Evolutionary conservation across 2,329 filamentous ascomycete genomes (phyloP), one percentile per base, ranked within the genome.

Genomic region (Fragosphaeria purpurea): DNA sequence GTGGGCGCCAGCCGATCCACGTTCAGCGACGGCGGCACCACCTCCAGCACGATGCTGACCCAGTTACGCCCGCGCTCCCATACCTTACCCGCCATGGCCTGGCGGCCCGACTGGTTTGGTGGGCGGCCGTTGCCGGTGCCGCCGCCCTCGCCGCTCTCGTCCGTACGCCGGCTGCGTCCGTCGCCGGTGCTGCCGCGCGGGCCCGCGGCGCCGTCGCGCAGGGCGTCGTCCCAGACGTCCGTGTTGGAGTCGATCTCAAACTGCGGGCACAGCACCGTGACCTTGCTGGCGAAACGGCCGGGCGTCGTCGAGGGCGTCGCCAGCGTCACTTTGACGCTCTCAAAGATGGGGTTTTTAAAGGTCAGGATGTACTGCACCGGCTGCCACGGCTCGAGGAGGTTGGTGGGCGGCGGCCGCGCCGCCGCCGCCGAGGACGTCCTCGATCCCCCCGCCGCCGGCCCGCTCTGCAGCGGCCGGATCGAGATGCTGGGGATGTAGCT

Each of bases 241-340:
- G 88, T 93, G 65, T 95, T 96, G 52, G 91, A 88, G 55, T 90
- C 91, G 43, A 98, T 84, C 46, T 93, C 87, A 65, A 98, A 97
- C 59, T 95, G 83, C 0, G 93, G 93, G 61, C 91, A 98, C 1
- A 98, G 75, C 11, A 98, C 84, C 0, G 93, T 98, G 53, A 98
- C 88, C 60, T 80, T 85, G 50, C 84, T 86, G 1, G 79, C 75
- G 60, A 90, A 86, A 7, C 81, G 76, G 4, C 88, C 88, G 0
- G 88, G 87, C 0, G 88, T 94, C 8, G 76, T 76, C 31, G 83
- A 79, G 0, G 91, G 88, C 0, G 90, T 94, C 5, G 89, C 91
- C 7, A 98, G 78, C 0, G 85, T 91, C 51, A 98, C 84, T 53
- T 85, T 85, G 57, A 98, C 84, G 30, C 80, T 78, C 58, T 98